Base-by-base conservation (phyloP, 75 land plant genomes). In the Selaginella moellendorffii region DNA sequence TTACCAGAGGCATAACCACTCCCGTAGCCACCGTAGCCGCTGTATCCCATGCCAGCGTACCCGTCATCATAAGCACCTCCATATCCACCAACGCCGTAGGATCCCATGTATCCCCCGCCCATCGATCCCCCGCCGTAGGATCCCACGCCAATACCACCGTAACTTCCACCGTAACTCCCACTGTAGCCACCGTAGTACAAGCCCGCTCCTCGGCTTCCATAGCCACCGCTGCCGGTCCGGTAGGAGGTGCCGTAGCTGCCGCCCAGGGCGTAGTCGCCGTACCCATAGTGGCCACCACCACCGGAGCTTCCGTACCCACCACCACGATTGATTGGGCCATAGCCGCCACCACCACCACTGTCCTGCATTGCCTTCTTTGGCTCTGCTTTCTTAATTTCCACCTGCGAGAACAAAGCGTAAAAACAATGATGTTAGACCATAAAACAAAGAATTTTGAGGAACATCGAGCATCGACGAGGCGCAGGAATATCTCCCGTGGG, bases 371-470 rank as follows among this genome's bases (percentile, higher is more conserved):
- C 84, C 73, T 83, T 80, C 80, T 89, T 93, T 28, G 96, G 98
- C 67, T 93, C 98, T 54, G 98, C 98, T 77, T 86, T 93, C 81
- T 93, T 93, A 69, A 93, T 79, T 76, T 93, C 98, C 69, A 93
- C 98, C 98, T 93, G 69, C 63, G 58, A 66, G 20, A 29, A 26
- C 67, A 59, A 31, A 8, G n/a, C n/a, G n/a, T n/a, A n/a, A n/a
- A n/a, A n/a, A n/a, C n/a, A n/a, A n/a, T n/a, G n/a, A n/a, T n/a
- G n/a, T n/a, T n/a, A n/a, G n/a, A n/a, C n/a, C n/a, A n/a, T n/a
- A n/a, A n/a, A n/a, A n/a, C n/a, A n/a, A n/a, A n/a, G n/a, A n/a
- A n/a, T n/a, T n/a, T n/a, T n/a, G n/a, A n/a, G n/a, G n/a, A n/a
- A n/a, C n/a, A n/a, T n/a, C n/a, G n/a, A n/a, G n/a, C n/a, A n/a